Conservation (phyloP, 2,329 filamentous ascomycete species). For the Fusarium bulbicola region DNA sequence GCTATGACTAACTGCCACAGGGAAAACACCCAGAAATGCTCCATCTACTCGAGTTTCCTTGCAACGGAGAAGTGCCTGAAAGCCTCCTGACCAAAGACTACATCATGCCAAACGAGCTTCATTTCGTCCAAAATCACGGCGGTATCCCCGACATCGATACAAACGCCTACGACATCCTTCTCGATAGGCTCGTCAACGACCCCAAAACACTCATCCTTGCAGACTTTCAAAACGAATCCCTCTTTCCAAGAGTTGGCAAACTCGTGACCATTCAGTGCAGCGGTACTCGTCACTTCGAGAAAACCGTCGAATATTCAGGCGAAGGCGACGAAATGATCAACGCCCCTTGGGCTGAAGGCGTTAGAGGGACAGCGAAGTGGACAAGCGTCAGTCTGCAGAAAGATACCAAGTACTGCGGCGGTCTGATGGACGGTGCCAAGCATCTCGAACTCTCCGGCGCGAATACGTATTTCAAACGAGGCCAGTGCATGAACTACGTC, state of each 20-base stretch:
- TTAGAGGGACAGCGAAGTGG: conserved; percentile 72
- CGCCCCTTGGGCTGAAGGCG: conserved; percentile 70
- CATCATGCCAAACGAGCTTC: conserved; percentile 66
- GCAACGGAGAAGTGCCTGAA: conserved; percentile 70
- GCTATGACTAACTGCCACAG: background rate
- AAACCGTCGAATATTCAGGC: conserved; percentile 71
- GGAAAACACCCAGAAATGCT: conserved; percentile 70
- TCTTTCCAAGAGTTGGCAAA: conserved; percentile 68
- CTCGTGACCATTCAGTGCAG: conserved; percentile 72
- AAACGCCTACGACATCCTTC: conserved; percentile 59
- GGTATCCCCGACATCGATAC: conserved; percentile 73
- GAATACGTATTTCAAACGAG: conserved; percentile 78
- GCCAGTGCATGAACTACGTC: conserved; percentile 72
- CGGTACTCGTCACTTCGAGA: conserved; percentile 74
- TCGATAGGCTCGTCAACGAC: conserved; percentile 69
- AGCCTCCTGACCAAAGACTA: conserved; percentile 63
- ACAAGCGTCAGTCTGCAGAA: conserved; percentile 73
- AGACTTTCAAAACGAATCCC: conserved; percentile 67
- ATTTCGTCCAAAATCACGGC: conserved; percentile 77
- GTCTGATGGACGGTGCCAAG: conserved; percentile 60
- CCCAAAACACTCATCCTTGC: conserved; percentile 65
- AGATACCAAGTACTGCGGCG: conserved; percentile 75
- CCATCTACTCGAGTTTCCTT: conserved; percentile 69
- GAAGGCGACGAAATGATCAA: conserved; percentile 70
- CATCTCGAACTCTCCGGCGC: conserved; percentile 75